These are phyloP conservation scores for Cordyceps militaris DNA, from an alignment of 2,329 filamentous ascomycete species.

Conservation along the genomic window DNA sequence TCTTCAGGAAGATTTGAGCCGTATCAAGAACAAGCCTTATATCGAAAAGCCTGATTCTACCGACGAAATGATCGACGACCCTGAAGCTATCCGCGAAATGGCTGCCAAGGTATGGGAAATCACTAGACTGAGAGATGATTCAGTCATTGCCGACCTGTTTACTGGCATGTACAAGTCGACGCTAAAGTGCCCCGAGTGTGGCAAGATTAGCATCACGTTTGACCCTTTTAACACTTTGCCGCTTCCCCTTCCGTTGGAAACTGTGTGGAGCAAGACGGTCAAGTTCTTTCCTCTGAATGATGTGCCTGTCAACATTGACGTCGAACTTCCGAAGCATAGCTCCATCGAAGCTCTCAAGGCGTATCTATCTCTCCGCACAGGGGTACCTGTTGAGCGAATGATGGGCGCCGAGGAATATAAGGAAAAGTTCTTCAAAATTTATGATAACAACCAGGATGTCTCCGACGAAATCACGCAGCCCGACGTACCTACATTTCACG, in stretches of 20 bases:
- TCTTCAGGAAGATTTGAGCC: conserved; percentile 89
- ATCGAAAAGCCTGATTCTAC: conserved; percentile 97
- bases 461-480: conserved; percentile 65
- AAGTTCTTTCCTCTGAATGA: conserved; percentile 73
- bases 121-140: conserved; percentile 87
- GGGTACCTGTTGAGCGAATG: conserved; percentile 57
- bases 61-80: conserved; percentile 86
- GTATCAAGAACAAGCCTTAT: conserved; percentile 92
- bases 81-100: conserved; percentile 71
- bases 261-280: conserved; percentile 67
- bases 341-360: conserved; percentile 63
- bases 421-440: conserved; percentile 78
- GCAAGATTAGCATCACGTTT: conserved; percentile 97
- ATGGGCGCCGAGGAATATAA: conserved; percentile 78
- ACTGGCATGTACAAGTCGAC: conserved; percentile 98
- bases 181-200: conserved; percentile 80
- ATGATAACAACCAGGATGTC: conserved; percentile 60
- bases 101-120: conserved; percentile 87
- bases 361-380: conserved; percentile 60
- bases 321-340: conserved; percentile 74
- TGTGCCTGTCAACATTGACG: conserved; percentile 60
- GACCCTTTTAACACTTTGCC: conserved; percentile 96
- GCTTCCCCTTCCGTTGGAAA: conserved; percentile 80
- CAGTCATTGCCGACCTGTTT: conserved; percentile 90
- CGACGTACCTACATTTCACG: conserved; percentile 62